A percentile compares a stretch with the other conserved stretches of the same genome.
Conservation (phyloP, 495 filamentous ascomycete genomes). For the Pseudomonodictys pantanalensis region DNA sequence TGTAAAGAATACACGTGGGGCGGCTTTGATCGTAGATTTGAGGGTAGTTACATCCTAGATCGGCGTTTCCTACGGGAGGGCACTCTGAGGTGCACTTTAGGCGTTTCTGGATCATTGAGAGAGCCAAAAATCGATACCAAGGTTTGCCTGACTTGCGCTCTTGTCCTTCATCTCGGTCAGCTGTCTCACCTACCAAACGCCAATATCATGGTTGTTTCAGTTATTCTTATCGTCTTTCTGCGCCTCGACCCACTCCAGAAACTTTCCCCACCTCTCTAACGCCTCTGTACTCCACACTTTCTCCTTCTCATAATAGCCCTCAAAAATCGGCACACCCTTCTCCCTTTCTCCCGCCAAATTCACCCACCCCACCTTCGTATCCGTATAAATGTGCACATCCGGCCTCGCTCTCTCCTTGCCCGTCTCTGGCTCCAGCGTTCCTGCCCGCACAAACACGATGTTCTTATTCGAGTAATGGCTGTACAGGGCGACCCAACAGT, state of each 20-base stretch:
- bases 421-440: constrained; percentile 28
- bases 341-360: constrained; percentile 12
- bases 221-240: constrained; percentile 3
- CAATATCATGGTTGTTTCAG: too few species aligned
- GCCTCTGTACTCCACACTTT: constrained; percentile 16
- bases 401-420: constrained; percentile 11
- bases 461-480: constrained; percentile 13
- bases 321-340: constrained; percentile 13
- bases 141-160: too few species aligned
- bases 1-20: too few species aligned
- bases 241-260: neutral
- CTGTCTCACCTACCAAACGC: too few species aligned
- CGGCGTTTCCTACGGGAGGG: too few species aligned
- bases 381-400: constrained; percentile 30
- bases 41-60: too few species aligned
- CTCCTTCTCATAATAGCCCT: constrained; percentile 18
- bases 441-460: constrained; percentile 19
- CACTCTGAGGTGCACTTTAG: too few species aligned
- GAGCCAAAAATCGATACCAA: too few species aligned
- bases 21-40: too few species aligned
- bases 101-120: too few species aligned
- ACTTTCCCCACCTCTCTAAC: constrained; percentile 10
- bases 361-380: constrained; percentile 29
- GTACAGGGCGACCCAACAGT: constrained; percentile 23
- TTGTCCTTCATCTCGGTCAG: too few species aligned